These are phyloP conservation scores for Amylocystis lapponica DNA, from an alignment of 768 basidiomycete genomes.

Conservation along the genomic window DNA sequence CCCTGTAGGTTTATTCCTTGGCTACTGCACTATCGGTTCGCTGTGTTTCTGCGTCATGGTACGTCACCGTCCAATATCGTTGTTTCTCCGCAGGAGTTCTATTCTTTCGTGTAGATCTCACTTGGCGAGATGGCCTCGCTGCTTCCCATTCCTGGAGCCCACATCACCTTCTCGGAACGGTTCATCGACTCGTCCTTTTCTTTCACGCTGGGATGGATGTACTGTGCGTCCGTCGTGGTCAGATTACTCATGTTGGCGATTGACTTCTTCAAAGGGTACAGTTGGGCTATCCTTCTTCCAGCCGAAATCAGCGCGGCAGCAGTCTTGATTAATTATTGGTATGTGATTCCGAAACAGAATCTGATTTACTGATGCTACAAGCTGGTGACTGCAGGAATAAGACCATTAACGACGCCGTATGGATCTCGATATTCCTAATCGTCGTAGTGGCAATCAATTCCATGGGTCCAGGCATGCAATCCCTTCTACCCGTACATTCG, in stretches of 20 bases:
- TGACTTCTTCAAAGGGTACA: constrained; percentile 20
- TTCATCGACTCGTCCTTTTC: constrained; percentile 39
- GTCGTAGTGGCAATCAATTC: constrained; percentile 43
- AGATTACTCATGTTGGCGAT: not conserved
- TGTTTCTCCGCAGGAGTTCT: not conserved
- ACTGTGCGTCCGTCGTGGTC: constrained; percentile 15
- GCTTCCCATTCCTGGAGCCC: constrained; percentile 36
- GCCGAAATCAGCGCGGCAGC: constrained; percentile 45
- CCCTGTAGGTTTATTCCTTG: constrained; percentile 37
- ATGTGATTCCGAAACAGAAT: constrained; percentile 7
- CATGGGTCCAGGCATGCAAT: constrained; percentile 28
- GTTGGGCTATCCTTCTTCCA: constrained; percentile 26
- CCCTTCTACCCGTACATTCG: not conserved
- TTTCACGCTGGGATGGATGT: constrained; percentile 36
- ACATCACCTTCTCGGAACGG: constrained; percentile 38
- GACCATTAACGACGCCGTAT: constrained; percentile 36
- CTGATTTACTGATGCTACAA: no score
- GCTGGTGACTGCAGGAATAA: not conserved
- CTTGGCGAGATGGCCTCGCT: constrained; percentile 38
- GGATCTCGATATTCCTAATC: constrained; percentile 44
- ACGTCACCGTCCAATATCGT: not conserved
- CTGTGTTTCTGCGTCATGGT: constrained; percentile 33
- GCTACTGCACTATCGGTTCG: constrained; percentile 30
- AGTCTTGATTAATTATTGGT: constrained; percentile 43
- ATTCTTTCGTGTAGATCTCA: constrained; percentile 10